These are phyloP conservation scores for Pseudozyma sp. DNA, from an alignment of 1,284 basidiomycete species.

Conservation along the genomic window DNA sequence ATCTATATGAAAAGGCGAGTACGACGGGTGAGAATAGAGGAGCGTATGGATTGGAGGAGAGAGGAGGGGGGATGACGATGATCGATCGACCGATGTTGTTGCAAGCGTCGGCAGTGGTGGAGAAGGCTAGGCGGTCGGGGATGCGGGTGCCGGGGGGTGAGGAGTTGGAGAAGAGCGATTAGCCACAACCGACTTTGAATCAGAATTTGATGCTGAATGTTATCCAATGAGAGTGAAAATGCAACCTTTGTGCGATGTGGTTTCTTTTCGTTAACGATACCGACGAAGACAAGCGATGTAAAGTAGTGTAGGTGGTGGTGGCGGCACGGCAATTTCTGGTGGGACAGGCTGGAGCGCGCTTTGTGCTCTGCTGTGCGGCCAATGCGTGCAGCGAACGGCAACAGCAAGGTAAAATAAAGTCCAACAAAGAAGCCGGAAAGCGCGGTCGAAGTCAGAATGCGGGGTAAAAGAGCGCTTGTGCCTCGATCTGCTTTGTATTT, in stretches of 20 bases:
- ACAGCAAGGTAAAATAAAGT: no score
- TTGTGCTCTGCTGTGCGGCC: background rate
- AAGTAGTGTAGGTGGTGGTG: background rate
- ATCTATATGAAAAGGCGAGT: conserved; percentile 70
- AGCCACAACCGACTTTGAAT: background rate
- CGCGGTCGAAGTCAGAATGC: background rate
- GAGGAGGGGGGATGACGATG: conserved; percentile 72
- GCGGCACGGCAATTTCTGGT: background rate
- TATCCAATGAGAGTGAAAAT: no score
- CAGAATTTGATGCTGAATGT: no score
- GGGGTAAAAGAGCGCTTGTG: background rate
- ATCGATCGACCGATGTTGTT: conserved; percentile 77
- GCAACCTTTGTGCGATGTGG: no score
- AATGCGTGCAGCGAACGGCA: no score
- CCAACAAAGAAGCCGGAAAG: background rate
- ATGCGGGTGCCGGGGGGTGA: conserved; percentile 73
- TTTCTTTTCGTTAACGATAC: no score
- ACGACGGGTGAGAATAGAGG: conserved; percentile 71
- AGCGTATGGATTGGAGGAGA: conserved; percentile 75
- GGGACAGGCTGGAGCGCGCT: background rate
- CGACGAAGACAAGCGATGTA: no score
- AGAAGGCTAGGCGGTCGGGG: conserved; percentile 76
- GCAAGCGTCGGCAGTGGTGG: conserved; percentile 76
- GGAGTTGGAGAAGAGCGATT: conserved; percentile 13
- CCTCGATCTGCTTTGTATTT: no score